phyloP scores from a whole-genome alignment of 768 basidiomycete species.

The Coprinopsis sp. region DNA sequence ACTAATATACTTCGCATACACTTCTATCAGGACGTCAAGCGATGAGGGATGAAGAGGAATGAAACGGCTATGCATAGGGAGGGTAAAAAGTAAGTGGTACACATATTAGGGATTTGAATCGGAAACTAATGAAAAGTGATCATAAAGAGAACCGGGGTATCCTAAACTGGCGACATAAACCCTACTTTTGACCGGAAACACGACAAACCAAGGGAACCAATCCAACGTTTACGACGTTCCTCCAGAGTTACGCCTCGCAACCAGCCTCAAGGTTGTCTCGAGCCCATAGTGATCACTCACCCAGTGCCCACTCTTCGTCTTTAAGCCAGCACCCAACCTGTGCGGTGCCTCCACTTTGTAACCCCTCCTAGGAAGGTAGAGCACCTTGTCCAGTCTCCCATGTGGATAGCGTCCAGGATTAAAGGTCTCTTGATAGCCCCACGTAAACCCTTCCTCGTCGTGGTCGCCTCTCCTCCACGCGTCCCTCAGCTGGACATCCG shows the following conservation, averaged over 20 bases:
- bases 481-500: slow-evolving; percentile 48
- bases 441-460: slow-evolving; percentile 51
- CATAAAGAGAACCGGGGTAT: too few relatives aligned
- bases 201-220: too few relatives aligned
- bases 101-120: too few relatives aligned
- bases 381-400: slow-evolving; percentile 60
- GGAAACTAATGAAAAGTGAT: too few relatives aligned
- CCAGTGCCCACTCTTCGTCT: slow-evolving; percentile 37
- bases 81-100: too few relatives aligned
- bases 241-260: slow-evolving; percentile 13
- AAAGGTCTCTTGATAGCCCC: slow-evolving; percentile 65
- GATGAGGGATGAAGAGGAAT: too few relatives aligned
- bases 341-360: slow-evolving; percentile 50
- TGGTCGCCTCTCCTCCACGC: slow-evolving; percentile 49
- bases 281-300: slow-evolving; percentile 71
- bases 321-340: slow-evolving; percentile 53
- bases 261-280: slow-evolving; percentile 32
- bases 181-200: too few relatives aligned
- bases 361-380: slow-evolving; percentile 47
- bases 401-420: slow-evolving; percentile 37
- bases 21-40: too few relatives aligned
- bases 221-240: slow-evolving; percentile 2
- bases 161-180: too few relatives aligned
- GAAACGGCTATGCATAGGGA: too few relatives aligned
- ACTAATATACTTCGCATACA: too few relatives aligned